Base-by-base conservation (phyloP, 345 rosid genomes). In the Euphorbia lathyris region DNA sequence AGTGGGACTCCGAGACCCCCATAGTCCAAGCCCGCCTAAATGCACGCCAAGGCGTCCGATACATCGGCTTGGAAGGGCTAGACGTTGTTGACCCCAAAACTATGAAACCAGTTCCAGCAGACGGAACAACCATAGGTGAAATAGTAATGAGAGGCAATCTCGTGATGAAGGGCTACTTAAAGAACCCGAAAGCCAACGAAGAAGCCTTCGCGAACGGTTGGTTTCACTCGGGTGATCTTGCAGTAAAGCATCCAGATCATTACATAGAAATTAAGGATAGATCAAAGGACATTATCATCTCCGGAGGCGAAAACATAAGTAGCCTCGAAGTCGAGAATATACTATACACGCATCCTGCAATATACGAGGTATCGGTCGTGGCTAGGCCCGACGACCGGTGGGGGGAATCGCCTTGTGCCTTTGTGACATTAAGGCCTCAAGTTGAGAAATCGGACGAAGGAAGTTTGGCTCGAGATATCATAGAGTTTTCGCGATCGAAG, bases 361-460 rank as follows among this genome's bases (percentile, higher is more conserved):
- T 95, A 56, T 80, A 84, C 48, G 99, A 95, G 86, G 97, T 80
- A 12, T 88, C 97, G 0, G 97, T 90, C 45, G 99, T 92, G 60
- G 97, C 97, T 17, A 84, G 96, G 78, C 86, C 89, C 0, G 91
- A 92, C 9, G 91, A 86, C 74, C 85, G 81, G 14, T 90, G 98
- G 98, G 96, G 92, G 7, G 99, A 95, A 70, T 80, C 97, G 2
- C 96, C 99, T 4, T 90, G 96, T 58, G 96, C 96, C 17, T 95
- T 90, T 36, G 86, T 95, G 76, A 88, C 98, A 2, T 74, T 85
- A 72, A 92, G 83, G 80, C 81, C 83, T 0, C 88, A 73, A 34
- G 75, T 73, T 25, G 81, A 87, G 65, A 82, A 73, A 32, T 70
- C 75, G 0, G 77, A 90, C 40, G 83, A 85, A 71, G 19, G n/a